Evolutionary conservation across 1,284 basidiomycete genomes (phyloP).

Genomic region (Ceraceosorus guamensis): DNA sequence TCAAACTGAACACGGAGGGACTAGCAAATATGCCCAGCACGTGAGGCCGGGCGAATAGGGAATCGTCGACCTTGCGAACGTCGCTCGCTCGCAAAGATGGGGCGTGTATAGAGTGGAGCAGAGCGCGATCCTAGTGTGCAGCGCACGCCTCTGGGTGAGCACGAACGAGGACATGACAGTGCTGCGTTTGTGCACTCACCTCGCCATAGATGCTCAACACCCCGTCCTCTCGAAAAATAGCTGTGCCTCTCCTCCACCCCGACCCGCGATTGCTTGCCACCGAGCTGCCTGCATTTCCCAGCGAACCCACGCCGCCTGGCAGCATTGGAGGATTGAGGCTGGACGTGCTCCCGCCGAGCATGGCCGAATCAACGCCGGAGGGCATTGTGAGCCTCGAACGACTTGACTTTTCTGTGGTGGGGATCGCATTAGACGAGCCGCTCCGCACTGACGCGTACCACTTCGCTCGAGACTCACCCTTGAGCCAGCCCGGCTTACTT

Average conservation of each 20-base stretch:
- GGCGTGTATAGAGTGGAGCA: conserved; percentile 27
- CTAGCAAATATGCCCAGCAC: conserved; percentile 28
- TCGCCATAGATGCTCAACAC: conserved; percentile 26
- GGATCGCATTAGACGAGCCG: neutral
- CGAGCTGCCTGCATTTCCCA: neutral
- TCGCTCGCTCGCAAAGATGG: conserved; percentile 20
- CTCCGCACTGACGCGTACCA: neutral
- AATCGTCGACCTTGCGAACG: conserved; percentile 29
- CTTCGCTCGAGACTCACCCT: neutral
- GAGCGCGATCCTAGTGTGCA: conserved; percentile 12
- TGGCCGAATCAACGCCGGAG: too few species aligned
- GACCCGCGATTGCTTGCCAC: neutral
- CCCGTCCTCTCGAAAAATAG: conserved; percentile 30
- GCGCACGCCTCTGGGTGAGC: too few species aligned
- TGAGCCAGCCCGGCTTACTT: conserved; percentile 11
- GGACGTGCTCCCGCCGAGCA: too few species aligned
- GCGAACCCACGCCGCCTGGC: too few species aligned
- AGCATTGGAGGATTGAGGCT: too few species aligned
- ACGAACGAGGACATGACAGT: too few species aligned
- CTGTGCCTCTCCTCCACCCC: conserved; percentile 23
- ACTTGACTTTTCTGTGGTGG: conserved; percentile 9
- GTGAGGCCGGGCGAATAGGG: conserved; percentile 22
- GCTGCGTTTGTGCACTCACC: neutral
- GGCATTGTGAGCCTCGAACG: conserved; percentile 2
- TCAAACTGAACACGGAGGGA: conserved; percentile 11